A percentile compares a stretch with the other conserved stretches of the same genome.
Conservation (phyloP, 139 green algal genomes). For the Helicosporidium sp. region DNA sequence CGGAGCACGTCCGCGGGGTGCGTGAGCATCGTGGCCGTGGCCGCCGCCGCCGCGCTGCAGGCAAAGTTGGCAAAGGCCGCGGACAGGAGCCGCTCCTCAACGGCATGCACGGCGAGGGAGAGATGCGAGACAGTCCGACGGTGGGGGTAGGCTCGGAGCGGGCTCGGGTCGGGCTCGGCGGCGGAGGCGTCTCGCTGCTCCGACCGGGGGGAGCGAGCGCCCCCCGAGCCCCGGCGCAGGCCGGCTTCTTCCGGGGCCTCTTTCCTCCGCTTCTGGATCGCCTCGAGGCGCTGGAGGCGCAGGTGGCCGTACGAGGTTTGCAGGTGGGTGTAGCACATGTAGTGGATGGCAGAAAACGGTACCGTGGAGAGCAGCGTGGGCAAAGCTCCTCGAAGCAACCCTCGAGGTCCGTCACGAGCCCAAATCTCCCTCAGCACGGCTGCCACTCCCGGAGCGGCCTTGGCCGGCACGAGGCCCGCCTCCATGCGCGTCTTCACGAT, state of each 20-base stretch:
- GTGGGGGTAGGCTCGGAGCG: too few relatives aligned
- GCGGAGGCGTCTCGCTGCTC: too few relatives aligned
- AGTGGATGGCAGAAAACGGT: constrained; percentile 84
- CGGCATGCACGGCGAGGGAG: too few relatives aligned
- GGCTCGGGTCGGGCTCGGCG: too few relatives aligned
- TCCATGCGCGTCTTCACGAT: constrained; percentile 95
- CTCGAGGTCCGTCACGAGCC: constrained; percentile 28
- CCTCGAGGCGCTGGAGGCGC: too few relatives aligned
- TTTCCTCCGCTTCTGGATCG: too few relatives aligned
- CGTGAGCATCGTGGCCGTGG: constrained; percentile 60
- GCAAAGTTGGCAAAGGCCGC: too few relatives aligned
- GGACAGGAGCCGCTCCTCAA: too few relatives aligned
- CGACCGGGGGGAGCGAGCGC: too few relatives aligned
- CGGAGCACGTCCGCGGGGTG: constrained; percentile 67
- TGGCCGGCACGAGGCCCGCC: constrained; percentile 10
- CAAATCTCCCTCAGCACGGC: constrained; percentile 40
- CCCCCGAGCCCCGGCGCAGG: constrained; percentile 4
- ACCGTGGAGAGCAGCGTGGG: constrained; percentile 71
- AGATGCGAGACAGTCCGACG: too few relatives aligned
- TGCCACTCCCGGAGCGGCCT: constrained; percentile 2
- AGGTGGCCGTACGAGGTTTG: too few relatives aligned
- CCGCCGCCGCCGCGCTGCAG: constrained; percentile 39
- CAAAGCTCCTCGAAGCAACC: constrained; percentile 47
- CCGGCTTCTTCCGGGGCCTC: constrained; percentile 8
- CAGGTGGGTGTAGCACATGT: constrained; percentile 69